Percentiles rank a stretch among this genome's conserved stretches.
phyloP scores from a whole-genome alignment of 176 grass and related monocot genomes.

The Carex myosuroides region DNA sequence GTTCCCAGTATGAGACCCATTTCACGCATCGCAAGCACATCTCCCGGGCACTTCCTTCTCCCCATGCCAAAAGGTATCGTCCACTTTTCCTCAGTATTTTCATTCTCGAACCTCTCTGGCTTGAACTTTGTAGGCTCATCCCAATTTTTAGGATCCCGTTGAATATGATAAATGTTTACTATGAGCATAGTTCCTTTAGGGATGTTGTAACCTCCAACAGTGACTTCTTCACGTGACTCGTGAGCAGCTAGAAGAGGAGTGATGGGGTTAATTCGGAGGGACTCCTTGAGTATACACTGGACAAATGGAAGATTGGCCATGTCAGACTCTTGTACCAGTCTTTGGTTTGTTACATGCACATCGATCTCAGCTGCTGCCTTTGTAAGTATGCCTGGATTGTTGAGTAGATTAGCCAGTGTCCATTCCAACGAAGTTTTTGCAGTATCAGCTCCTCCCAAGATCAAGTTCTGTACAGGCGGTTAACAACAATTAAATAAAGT shows the following conservation, averaged over 20 bases:
- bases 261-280: constrained; percentile 19
- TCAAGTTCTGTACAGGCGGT: background rate
- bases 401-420: constrained; percentile 27
- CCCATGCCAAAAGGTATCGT: constrained; percentile 25
- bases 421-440: constrained; percentile 16
- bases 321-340: constrained; percentile 25
- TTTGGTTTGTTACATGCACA: background rate
- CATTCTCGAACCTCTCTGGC: constrained; percentile 24
- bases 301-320: constrained; percentile 27
- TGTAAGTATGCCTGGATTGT: constrained; percentile 15
- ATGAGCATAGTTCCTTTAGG: constrained; percentile 27
- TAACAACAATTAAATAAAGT: background rate
- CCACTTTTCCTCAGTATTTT: background rate
- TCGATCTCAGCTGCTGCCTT: constrained; percentile 22
- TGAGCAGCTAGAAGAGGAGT: constrained; percentile 19
- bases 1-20: constrained; percentile 18
- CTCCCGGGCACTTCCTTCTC: constrained; percentile 28
- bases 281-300: constrained; percentile 20
- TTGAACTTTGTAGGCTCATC: constrained; percentile 23
- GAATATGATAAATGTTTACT: constrained; percentile 28
- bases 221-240: constrained; percentile 22
- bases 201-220: constrained; percentile 27
- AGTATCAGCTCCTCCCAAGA: constrained; percentile 19
- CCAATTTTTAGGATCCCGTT: constrained; percentile 16
- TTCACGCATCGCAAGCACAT: constrained; percentile 12